Base-by-base conservation (phyloP, 2,329 filamentous ascomycete genomes). In the Diatrype stigma region DNA sequence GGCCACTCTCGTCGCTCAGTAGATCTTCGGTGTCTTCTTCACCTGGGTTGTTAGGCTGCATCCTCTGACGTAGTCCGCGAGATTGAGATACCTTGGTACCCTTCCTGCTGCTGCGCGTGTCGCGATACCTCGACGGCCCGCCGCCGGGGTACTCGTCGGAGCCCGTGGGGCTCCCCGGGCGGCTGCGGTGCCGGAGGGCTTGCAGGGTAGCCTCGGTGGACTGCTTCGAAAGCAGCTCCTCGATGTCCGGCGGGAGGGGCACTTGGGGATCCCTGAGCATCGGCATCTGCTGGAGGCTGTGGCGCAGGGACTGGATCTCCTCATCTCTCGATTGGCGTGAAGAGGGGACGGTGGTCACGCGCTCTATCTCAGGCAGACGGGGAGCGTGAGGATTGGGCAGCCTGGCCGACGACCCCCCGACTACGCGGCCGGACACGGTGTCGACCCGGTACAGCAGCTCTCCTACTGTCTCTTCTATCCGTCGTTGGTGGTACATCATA, bases 401-500 rank as follows among this genome's bases (percentile, higher is more conserved):
- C 21, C 22, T 38, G 16, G 32, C 19, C n/a, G 46, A 22, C 4
- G 23, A 4, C n/a, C n/a, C 26, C 26, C 26, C 26, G 8, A 26
- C 32, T 23, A 19, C 21, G 17, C 34, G 46, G 17, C 32, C 32
- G 16, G 22, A 17, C 34, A 38, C n/a, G 6, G 14, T 3, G 28
- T 32, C n/a, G 34, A 38, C 32, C 14, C 30, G 46, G 22, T 38
- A 35, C 30, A 47, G 46, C 8, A 47, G 7, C 21, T 38, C 46
- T 40, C 21, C 46, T 19, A 47, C 46, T 8, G 46, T 28, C 21
- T 47, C 46, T 21, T 47, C 46, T 5, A 47, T n/a, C 6, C 34
- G 46, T 32, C 46, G 38, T 40, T 47, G 46, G n/a, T 47, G 46
- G 5, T 37, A 47, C 19, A 47, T 47, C 46, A 47, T 35, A 40